Base-by-base conservation (phyloP, 768 basidiomycete genomes). In the Lentinula boryana region DNA sequence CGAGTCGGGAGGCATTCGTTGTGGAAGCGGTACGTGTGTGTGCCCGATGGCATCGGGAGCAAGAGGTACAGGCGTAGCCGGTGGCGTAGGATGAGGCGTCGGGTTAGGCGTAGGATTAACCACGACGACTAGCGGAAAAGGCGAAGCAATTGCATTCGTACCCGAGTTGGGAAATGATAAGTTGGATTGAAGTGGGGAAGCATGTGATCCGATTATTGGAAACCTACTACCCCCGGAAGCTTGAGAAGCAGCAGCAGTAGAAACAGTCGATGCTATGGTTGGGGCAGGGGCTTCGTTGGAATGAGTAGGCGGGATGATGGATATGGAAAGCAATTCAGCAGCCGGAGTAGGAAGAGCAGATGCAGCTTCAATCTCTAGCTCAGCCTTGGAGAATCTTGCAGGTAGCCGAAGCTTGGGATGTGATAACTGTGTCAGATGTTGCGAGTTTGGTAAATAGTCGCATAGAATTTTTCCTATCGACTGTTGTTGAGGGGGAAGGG, bases 71-170 rank as follows among this genome's bases (percentile, higher is more conserved):
- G 88, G 89, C 1, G 88, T 89, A 1, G 84, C 80, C 2, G 90
- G 91, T 6, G 91, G 89, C 1, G 91, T 92, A 1, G 89, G 89
- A 69, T 89, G 87, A 0, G 87, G 87, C 0, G 86, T 87, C 1
- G 86, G 88, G 64, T 86, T 87, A 2, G 89, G 89, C 0, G 89
- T 91, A 16, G 89, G 88, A 64, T 87, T 85, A 8, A 91, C 84
- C 21, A 92, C 79, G 15, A 90, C 80, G 5, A 92, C 78, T 31
- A 79, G 77, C 13, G 86, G 86, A 35, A 81, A 66, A 58, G 72
- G 63, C 62, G 65, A 31, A 13, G 70, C 65, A 1, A 66, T 49
- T 35, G 36, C 27, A 35, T 23, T 32, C 23, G 60, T 31, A 56
- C 54, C 56, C 43, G 60, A 56, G 44, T 56, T 50, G 21, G 38